Conservation (phyloP, 2,329 filamentous ascomycete species). For the Fusarium liriodendri region DNA sequence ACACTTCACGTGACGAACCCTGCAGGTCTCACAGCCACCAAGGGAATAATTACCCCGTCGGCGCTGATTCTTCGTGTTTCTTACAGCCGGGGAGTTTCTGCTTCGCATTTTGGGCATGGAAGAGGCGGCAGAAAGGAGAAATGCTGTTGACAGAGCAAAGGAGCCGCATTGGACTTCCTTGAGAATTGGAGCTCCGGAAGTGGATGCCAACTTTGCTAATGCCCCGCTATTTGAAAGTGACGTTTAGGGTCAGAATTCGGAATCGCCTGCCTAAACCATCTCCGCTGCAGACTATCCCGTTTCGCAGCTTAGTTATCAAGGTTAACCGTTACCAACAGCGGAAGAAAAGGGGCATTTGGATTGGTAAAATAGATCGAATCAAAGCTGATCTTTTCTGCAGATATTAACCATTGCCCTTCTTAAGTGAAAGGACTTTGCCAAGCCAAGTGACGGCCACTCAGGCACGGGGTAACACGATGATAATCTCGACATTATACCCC, state of each 20-base stretch:
- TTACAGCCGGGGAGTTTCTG: neutral
- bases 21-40: neutral
- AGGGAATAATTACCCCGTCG: neutral
- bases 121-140: neutral
- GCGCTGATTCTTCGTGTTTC: neutral
- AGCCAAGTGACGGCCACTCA: too few species aligned
- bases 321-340: too few species aligned
- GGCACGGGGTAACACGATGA: too few species aligned
- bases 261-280: neutral
- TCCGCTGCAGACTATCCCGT: too few species aligned
- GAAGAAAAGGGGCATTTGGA: too few species aligned
- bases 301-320: too few species aligned
- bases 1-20: neutral
- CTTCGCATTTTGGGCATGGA: neutral
- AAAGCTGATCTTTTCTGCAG: too few species aligned
- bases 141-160: neutral
- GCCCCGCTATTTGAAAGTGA: neutral
- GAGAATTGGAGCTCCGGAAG: neutral
- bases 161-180: neutral
- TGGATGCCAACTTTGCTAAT: neutral
- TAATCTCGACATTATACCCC: too few species aligned
- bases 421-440: too few species aligned
- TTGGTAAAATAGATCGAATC: too few species aligned
- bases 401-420: too few species aligned
- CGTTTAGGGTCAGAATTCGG: neutral